Conservation (phyloP, 2,329 filamentous ascomycete species). For the Phaeosphaeria sp. region DNA sequence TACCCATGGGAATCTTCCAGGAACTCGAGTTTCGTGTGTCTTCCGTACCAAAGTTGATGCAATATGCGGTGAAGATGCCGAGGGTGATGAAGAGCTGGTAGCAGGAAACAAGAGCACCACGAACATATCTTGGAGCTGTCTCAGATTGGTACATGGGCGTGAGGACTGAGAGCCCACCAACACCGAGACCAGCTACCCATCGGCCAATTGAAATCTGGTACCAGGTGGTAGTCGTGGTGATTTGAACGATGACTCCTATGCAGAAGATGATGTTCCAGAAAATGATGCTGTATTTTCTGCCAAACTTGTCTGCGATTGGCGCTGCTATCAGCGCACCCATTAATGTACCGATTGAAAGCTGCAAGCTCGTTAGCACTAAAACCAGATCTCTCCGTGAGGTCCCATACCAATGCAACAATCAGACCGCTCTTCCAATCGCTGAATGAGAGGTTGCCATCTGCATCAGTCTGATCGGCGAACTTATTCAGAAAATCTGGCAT, state of each 20-base stretch:
- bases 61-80: conserved; percentile 63
- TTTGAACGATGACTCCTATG: conserved; percentile 70
- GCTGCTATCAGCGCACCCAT: conserved; percentile 69
- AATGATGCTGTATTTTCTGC: conserved; percentile 68
- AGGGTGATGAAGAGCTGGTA: conserved; percentile 75
- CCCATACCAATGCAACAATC: conserved; percentile 51
- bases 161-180: conserved; percentile 68
- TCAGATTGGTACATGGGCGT: conserved; percentile 69
- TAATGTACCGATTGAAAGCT: conserved; percentile 69
- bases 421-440: conserved; percentile 42
- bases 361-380: neutral
- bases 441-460: conserved; percentile 30
- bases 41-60: conserved; percentile 67
- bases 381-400: neutral
- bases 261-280: conserved; percentile 67
- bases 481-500: conserved; percentile 43
- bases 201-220: conserved; percentile 70
- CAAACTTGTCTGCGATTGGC: conserved; percentile 66
- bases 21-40: conserved; percentile 55
- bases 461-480: conserved; percentile 33
- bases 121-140: conserved; percentile 68
- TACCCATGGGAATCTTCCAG: conserved; percentile 70
- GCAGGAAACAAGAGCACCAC: conserved; percentile 66
- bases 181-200: conserved; percentile 69
- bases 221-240: conserved; percentile 64